Conservation (phyloP, 2,329 filamentous ascomycete genomes). For the Malbranchea cinnamomea region DNA sequence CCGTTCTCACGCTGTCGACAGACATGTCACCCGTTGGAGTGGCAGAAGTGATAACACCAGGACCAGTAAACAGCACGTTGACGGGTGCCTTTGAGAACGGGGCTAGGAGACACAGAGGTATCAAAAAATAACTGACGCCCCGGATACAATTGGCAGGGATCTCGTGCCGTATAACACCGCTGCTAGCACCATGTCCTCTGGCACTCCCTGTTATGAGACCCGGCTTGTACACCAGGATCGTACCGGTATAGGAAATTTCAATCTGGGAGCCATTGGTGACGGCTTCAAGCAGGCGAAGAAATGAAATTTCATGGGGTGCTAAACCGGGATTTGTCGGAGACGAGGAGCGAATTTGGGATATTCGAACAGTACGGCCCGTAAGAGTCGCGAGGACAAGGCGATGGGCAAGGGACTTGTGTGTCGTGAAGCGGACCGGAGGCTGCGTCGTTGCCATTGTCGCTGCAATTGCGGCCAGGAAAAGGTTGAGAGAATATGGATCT, state of each 20-base stretch:
- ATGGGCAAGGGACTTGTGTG: conserved; percentile 67
- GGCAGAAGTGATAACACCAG: conserved; percentile 80
- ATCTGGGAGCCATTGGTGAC: conserved; percentile 91
- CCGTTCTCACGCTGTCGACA: conserved; percentile 85
- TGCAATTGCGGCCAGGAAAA: no score
- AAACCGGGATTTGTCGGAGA: conserved; percentile 81
- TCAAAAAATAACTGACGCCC: conserved; percentile 80
- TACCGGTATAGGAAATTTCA: conserved; percentile 93
- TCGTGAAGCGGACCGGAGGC: conserved; percentile 56
- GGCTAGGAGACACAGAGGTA: conserved; percentile 76
- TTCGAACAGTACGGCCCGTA: conserved; percentile 75
- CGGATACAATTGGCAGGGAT: conserved; percentile 62
- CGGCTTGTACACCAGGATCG: conserved; percentile 79
- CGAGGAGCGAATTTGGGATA: conserved; percentile 81
- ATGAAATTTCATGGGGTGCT: conserved; percentile 82
- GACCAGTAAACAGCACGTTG: conserved; percentile 78
- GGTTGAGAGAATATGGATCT: no score
- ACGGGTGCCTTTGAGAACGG: conserved; percentile 86
- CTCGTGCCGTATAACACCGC: conserved; percentile 67
- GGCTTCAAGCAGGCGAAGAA: conserved; percentile 83
- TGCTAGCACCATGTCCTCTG: conserved; percentile 55
- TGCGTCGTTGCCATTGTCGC: conserved; percentile 31
- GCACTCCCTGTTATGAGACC: conserved; percentile 81
- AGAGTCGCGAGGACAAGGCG: conserved; percentile 82
- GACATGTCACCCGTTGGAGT: conserved; percentile 77